Evolutionary conservation across 139 green algal species (phyloP).

Genomic region (Chlamydomonas urium): DNA sequence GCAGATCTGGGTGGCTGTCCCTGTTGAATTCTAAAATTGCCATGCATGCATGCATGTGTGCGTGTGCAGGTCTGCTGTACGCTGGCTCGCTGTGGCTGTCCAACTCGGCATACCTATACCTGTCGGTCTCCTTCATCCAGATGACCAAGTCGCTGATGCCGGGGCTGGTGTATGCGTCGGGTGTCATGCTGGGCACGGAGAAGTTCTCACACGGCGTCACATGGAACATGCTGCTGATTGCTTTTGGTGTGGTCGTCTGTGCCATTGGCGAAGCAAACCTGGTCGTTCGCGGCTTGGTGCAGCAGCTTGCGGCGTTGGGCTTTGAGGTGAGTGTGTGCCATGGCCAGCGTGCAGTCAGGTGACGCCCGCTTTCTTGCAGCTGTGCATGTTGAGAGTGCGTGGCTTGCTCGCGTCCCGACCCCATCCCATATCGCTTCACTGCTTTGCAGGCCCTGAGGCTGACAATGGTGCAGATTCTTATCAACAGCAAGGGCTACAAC

Average conservation of each 20-base stretch:
- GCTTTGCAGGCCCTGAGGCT: slow-evolving; percentile 72
- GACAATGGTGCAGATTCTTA: slow-evolving; percentile 87
- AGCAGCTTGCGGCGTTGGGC: slow-evolving; percentile 85
- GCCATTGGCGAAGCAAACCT: slow-evolving; percentile 84
- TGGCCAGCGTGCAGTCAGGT: not conserved
- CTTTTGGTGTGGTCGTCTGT: slow-evolving; percentile 80
- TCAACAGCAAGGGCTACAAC: slow-evolving; percentile 76
- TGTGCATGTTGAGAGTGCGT: not conserved
- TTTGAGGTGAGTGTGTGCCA: slow-evolving; percentile 58
- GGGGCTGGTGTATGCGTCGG: slow-evolving; percentile 69
- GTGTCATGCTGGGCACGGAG: slow-evolving; percentile 77
- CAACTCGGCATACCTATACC: slow-evolving; percentile 94
- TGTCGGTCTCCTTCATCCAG: slow-evolving; percentile 97
- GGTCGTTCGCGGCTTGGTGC: slow-evolving; percentile 74
- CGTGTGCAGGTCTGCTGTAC: slow-evolving; percentile 69
- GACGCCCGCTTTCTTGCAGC: not conserved
- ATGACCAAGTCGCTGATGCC: slow-evolving; percentile 96
- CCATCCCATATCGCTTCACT: no score
- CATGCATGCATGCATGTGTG: slow-evolving; percentile 1
- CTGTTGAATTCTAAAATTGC: not conserved
- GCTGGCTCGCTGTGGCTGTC: slow-evolving; percentile 88
- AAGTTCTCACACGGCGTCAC: slow-evolving; percentile 49
- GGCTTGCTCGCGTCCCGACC: no score
- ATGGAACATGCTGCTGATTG: slow-evolving; percentile 85
- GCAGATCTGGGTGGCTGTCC: no score